phyloP scores from a whole-genome alignment of 352 stramenopile species.

The Saprolegnia parasitica region DNA sequence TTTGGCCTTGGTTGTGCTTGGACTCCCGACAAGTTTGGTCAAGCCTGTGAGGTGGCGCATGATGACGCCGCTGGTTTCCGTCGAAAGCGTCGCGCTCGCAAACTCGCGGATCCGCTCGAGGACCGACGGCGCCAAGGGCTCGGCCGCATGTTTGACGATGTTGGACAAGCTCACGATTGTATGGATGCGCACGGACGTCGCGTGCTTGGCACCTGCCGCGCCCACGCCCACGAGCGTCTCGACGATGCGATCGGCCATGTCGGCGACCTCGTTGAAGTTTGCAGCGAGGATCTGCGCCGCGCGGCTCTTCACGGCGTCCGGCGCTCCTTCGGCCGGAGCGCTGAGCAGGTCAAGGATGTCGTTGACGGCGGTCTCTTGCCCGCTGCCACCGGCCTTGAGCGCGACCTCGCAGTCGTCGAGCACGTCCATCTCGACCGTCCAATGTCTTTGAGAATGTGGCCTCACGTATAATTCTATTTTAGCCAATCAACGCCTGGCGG shows the following conservation, averaged over 20 bases:
- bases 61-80: slow-evolving; percentile 52
- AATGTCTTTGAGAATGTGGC: not conserved
- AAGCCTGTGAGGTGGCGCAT: slow-evolving; percentile 56
- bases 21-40: slow-evolving; percentile 18
- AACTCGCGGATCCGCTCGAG: slow-evolving; percentile 41
- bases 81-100: slow-evolving; percentile 38
- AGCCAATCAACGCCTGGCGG: not conserved
- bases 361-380: slow-evolving; percentile 43
- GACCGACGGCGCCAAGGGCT: slow-evolving; percentile 34
- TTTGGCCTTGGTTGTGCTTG: slow-evolving; percentile 36
- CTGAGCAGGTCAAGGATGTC: slow-evolving; percentile 48
- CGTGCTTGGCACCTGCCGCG: slow-evolving; percentile 39
- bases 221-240: slow-evolving; percentile 43
- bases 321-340: slow-evolving; percentile 14
- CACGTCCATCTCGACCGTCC: not conserved
- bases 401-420: not conserved
- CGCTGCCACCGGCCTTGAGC: not conserved
- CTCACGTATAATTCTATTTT: not conserved
- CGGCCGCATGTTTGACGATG: slow-evolving; percentile 49
- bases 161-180: slow-evolving; percentile 61
- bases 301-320: slow-evolving; percentile 56
- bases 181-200: slow-evolving; percentile 69
- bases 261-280: slow-evolving; percentile 72
- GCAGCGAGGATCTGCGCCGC: slow-evolving; percentile 68
- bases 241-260: slow-evolving; percentile 72